Evolutionary conservation across 768 basidiomycete genomes (phyloP), one percentile per base, ranked within the genome.

Genomic region (Boletus sensibilis): DNA sequence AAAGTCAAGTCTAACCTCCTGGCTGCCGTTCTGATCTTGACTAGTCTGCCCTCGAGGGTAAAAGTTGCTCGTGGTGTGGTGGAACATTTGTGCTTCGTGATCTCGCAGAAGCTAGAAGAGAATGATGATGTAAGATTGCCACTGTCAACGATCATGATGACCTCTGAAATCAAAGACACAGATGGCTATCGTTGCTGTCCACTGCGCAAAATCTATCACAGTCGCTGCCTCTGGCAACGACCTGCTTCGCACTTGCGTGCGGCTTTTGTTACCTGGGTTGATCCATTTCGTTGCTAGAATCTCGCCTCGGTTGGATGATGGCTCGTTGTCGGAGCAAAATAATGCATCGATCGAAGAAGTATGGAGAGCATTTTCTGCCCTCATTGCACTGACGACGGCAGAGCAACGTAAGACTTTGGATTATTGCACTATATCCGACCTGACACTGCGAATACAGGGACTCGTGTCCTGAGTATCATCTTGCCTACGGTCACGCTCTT

Each of bases 1-100:
- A 98, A 98, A 75, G 79, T 90, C 70, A 95, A 93, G 74, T 92
- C 86, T 65, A 98, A 97, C 70, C 78, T 98, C 56, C 75, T 98
- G 13, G 91, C 92, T 0, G 78, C 87, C 0, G 94, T 94, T 1
- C 80, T 99, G 5, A 79, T 97, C 48, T 70, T 99, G 41, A 96
- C 95, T 0, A 83, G 87, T 23, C 73, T 94, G 1, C 90, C 92
- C 1, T 60, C 83, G 0, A 77, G 76, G 13, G 78, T 87, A 18
- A 83, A 83, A 68, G 72, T 97, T 33, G 87, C 92, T 44, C 79
- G 82, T 45, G 81, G 84, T 2, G 84, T 88, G 20, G 77, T 97
- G 27, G 95, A 96, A 64, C 91, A 93, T 61, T 81, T 84, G 13
- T 95, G 90, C 65, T 92, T 87, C 74, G 71, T 92, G 56, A 87